Percentiles rank a stretch among this genome's conserved stretches.
phyloP scores from a whole-genome alignment of 306 rosid genomes.

The Acacia crassicarpa region DNA sequence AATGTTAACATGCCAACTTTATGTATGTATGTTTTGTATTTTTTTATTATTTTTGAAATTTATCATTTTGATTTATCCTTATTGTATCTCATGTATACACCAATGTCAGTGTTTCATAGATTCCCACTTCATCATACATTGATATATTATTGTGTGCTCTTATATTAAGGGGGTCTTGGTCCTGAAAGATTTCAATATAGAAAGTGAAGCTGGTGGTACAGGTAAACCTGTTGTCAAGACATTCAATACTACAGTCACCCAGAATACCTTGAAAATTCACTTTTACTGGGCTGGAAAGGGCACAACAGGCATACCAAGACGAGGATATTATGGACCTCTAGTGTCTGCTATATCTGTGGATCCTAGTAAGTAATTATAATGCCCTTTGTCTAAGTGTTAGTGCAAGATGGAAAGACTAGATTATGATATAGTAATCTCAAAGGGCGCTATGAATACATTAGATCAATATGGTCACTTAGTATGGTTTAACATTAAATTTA shows the following conservation, averaged over 20 bases:
- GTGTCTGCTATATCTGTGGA: neutral
- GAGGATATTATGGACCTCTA: conserved; percentile 1
- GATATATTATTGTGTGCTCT: neutral
- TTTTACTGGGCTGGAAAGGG: conserved; percentile 1
- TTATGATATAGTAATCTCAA: neutral
- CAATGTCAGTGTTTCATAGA: neutral
- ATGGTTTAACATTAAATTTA: neutral
- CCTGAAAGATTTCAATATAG: conserved; percentile 3
- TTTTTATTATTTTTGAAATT: neutral
- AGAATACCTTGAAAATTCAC: neutral
- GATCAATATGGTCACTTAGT: neutral
- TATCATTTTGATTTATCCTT: neutral
- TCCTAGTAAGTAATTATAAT: neutral
- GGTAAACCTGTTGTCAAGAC: neutral
- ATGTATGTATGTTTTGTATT: neutral
- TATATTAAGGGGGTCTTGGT: neutral
- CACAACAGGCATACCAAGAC: neutral
- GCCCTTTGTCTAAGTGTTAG: neutral
- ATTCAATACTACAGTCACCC: neutral
- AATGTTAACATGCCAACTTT: neutral
- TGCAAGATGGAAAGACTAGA: neutral
- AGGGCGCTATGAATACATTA: neutral
- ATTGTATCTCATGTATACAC: neutral
- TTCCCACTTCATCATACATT: neutral
- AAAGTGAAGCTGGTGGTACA: neutral